A percentile compares a stretch with the other conserved stretches of the same genome.
Conservation (phyloP, 2,329 filamentous ascomycete species). For the Geosmithia flava region DNA sequence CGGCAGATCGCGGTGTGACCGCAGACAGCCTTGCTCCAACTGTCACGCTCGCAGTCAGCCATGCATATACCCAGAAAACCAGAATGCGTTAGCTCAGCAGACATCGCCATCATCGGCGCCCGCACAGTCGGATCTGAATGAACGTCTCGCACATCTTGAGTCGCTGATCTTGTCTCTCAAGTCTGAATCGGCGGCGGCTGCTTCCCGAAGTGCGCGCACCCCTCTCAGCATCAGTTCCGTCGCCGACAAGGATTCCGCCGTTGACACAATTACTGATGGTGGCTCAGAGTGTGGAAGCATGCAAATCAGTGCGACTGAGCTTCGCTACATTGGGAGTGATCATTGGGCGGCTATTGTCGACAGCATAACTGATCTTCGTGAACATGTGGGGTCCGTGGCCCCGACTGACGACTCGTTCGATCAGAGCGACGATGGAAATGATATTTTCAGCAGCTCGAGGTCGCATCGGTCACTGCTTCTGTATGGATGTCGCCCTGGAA, state of each 20-base stretch:
- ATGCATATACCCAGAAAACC: slow-evolving; percentile 9
- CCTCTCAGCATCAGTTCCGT: neutral
- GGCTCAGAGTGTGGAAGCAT: slow-evolving; percentile 18
- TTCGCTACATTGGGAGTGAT: slow-evolving; percentile 19
- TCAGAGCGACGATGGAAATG: neutral
- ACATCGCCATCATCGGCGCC: too few species aligned
- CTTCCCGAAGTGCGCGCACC: neutral
- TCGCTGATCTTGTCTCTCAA: slow-evolving; percentile 8
- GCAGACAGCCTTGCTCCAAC: slow-evolving; percentile 21
- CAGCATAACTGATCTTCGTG: slow-evolving; percentile 23
- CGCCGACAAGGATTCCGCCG: neutral
- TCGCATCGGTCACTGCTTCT: slow-evolving; percentile 13
- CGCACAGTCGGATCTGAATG: slow-evolving; percentile 5
- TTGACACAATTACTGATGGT: neutral
- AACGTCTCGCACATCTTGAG: slow-evolving; percentile 14
- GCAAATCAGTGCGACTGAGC: slow-evolving; percentile 9
- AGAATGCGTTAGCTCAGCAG: neutral
- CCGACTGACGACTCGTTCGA: neutral
- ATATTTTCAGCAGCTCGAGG: neutral
- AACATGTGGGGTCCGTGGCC: slow-evolving; percentile 16
- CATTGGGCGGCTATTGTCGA: slow-evolving; percentile 29
- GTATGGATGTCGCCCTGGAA: slow-evolving; percentile 14
- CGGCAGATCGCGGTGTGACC: slow-evolving; percentile 22
- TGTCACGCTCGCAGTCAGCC: slow-evolving; percentile 20
- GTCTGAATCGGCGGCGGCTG: neutral